Percentiles rank a stretch among this genome's conserved stretches.
phyloP scores from a whole-genome alignment of 2,329 filamentous ascomycete species.

The Mycosphaerella sp. region DNA sequence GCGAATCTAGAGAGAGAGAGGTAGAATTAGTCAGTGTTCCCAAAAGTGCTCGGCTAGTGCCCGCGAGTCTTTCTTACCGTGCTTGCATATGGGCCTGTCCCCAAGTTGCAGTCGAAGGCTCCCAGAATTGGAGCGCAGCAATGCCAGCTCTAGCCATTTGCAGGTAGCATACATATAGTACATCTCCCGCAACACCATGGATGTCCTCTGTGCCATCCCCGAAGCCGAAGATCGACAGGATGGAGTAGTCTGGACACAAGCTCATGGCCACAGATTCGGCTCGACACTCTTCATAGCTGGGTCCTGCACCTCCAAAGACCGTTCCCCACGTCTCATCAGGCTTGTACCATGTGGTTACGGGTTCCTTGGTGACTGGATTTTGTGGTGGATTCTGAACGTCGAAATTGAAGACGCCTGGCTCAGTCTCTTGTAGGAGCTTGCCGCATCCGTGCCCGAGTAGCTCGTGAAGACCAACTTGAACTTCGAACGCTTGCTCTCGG shows the following conservation, averaged over 20 bases:
- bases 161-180: conserved; percentile 83
- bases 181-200: conserved; percentile 69
- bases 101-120: conserved; percentile 71
- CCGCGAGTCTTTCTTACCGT: background rate
- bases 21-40: background rate
- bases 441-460: conserved; percentile 80
- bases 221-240: conserved; percentile 86
- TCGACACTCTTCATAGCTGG: conserved; percentile 88
- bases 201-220: conserved; percentile 71
- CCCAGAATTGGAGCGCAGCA: conserved; percentile 86
- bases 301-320: conserved; percentile 79
- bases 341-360: conserved; percentile 83
- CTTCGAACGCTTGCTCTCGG: conserved; percentile 83
- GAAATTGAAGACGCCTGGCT: conserved; percentile 79
- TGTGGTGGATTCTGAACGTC: conserved; percentile 73
- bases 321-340: conserved; percentile 92
- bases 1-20: conserved; percentile 59
- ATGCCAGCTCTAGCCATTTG: conserved; percentile 93
- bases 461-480: conserved; percentile 92
- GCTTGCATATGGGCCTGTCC: conserved; percentile 52
- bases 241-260: conserved; percentile 78
- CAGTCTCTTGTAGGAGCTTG: conserved; percentile 86
- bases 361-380: conserved; percentile 71
- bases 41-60: conserved; percentile 5
- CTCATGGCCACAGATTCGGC: conserved; percentile 93